Conservation (phyloP, 208 protist species). For the Leishmania tropica region DNA sequence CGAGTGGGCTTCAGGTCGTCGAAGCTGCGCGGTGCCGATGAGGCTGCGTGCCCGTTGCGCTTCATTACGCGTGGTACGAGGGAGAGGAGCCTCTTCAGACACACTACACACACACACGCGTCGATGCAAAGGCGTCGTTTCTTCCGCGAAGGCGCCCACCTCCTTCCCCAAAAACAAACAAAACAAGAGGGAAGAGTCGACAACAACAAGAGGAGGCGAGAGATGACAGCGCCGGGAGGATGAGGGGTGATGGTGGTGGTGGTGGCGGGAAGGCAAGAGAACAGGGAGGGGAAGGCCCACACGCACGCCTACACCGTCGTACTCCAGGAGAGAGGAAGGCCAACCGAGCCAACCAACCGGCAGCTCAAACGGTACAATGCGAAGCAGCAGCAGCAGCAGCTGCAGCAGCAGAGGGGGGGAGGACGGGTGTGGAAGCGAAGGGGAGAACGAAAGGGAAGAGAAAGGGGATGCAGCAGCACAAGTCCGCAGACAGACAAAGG, state of each 20-base stretch:
- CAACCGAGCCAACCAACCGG: no score
- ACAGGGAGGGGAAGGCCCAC: background rate
- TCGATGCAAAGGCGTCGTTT: no score
- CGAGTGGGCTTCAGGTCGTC: constrained; percentile 16
- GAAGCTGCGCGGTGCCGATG: constrained; percentile 17
- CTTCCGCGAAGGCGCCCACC: no score
- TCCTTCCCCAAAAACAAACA: no score
- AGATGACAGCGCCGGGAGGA: no score
- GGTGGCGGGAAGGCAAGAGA: background rate
- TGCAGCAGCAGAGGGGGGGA: background rate
- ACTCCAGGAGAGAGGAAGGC: no score
- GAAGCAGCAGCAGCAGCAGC: background rate
- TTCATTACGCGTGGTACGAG: constrained; percentile 11
- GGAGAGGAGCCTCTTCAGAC: background rate
- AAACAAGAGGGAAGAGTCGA: background rate
- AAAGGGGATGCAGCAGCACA: background rate
- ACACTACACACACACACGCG: background rate
- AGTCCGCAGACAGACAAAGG: background rate
- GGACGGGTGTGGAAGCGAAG: no score
- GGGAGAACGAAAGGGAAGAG: background rate
- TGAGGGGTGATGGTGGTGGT: no score
- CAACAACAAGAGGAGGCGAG: no score
- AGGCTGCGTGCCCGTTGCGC: constrained; percentile 9
- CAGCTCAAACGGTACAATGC: background rate
- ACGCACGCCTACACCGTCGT: background rate